A percentile compares a stretch with the other conserved stretches of the same genome.
These are phyloP conservation scores for Lablab purpureus DNA, from an alignment of 306 rosid species.

Conservation along the genomic window DNA sequence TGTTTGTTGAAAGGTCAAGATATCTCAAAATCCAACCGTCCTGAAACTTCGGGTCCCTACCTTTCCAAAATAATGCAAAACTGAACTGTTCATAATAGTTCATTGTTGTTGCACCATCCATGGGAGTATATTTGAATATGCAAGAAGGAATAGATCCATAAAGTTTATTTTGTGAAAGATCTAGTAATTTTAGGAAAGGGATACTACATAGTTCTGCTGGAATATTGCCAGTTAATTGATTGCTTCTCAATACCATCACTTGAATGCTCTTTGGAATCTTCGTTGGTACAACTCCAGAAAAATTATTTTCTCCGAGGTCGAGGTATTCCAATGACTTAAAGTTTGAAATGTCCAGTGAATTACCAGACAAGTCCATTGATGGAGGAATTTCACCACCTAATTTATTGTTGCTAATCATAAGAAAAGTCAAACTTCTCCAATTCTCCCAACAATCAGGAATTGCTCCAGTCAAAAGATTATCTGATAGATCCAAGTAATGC, in stretches of 20 bases:
- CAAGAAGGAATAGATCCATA: conserved; percentile 27
- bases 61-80: too few species aligned
- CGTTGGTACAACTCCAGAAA: conserved; percentile 6
- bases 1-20: conserved; percentile 5
- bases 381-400: neutral
- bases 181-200: neutral
- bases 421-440: neutral
- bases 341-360: neutral
- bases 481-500: neutral
- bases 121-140: neutral
- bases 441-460: conserved; percentile 22
- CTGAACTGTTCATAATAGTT: too few species aligned
- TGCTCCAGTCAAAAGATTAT: neutral
- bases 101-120: too few species aligned
- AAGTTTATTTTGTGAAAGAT: conserved; percentile 12
- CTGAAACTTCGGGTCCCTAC: too few species aligned
- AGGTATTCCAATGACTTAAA: neutral
- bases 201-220: conserved; percentile 9
- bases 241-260: neutral
- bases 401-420: neutral
- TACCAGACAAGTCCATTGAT: conserved; percentile 8
- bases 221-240: conserved; percentile 9
- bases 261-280: neutral
- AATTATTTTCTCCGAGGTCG: neutral
- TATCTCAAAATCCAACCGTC: too few species aligned